Percentiles rank a stretch among this genome's conserved stretches.
phyloP scores from a whole-genome alignment of 352 stramenopile species.

The Phytophthora uliginosa region DNA sequence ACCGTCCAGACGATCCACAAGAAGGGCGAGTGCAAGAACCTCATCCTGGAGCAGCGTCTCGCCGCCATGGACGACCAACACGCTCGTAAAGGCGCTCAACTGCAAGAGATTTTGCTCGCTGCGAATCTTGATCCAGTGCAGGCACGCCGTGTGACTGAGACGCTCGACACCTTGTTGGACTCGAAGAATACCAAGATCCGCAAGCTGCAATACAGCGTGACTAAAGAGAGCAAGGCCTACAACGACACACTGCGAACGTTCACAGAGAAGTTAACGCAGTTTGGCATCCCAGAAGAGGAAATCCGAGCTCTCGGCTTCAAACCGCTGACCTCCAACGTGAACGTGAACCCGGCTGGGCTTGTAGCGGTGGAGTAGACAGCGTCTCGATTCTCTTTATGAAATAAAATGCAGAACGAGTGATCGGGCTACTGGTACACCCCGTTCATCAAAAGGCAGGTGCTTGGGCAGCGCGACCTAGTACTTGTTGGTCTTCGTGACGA shows the following conservation, averaged over 20 bases:
- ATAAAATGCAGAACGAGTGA: constrained; percentile 15
- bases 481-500: constrained; percentile 97
- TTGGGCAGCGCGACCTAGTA: constrained; percentile 60
- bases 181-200: constrained; percentile 69
- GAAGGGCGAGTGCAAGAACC: constrained; percentile 93
- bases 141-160: constrained; percentile 73
- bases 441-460: constrained; percentile 15
- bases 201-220: constrained; percentile 69
- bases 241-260: constrained; percentile 85
- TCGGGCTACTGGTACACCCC: constrained; percentile 20
- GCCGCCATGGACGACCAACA: constrained; percentile 78
- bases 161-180: constrained; percentile 71
- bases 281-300: constrained; percentile 83
- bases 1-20: constrained; percentile 91
- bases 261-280: constrained; percentile 67
- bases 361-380: constrained; percentile 64
- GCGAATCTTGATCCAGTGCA: constrained; percentile 81
- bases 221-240: constrained; percentile 83
- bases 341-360: constrained; percentile 77
- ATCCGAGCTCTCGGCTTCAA: constrained; percentile 76
- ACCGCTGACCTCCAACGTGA: constrained; percentile 58
- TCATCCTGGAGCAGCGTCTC: constrained; percentile 90
- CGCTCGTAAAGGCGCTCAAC: constrained; percentile 75
- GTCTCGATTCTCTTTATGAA: constrained; percentile 6
- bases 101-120: constrained; percentile 78